Percentiles rank a stretch among this genome's conserved stretches.
These are phyloP conservation scores for Furcasterigmium furcatum DNA, from an alignment of 2,329 filamentous ascomycete species.

Conservation along the genomic window DNA sequence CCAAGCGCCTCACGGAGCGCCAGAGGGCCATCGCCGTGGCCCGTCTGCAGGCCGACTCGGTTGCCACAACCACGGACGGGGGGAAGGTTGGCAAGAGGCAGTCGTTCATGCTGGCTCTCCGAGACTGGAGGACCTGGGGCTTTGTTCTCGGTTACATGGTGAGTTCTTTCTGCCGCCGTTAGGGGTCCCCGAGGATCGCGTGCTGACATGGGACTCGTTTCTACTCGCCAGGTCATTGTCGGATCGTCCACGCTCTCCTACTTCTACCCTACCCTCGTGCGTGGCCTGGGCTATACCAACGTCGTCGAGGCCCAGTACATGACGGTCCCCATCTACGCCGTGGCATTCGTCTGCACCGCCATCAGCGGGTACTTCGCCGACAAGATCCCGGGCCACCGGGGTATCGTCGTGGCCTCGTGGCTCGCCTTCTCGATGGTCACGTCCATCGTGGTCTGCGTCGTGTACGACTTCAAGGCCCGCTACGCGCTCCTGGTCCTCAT, in stretches of 20 bases:
- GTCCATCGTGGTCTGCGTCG: constrained; percentile 38
- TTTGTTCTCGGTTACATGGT: constrained; percentile 38
- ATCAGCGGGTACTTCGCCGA: constrained; percentile 45
- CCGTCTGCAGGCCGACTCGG: constrained; percentile 58
- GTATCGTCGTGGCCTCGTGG: constrained; percentile 44
- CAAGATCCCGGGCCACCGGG: constrained; percentile 36
- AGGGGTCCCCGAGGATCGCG: no score
- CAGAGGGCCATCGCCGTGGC: constrained; percentile 61
- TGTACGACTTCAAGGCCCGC: constrained; percentile 47
- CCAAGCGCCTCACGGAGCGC: constrained; percentile 57
- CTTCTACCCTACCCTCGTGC: constrained; percentile 28
- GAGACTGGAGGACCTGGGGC: constrained; percentile 35
- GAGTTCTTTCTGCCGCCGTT: constrained; percentile 2
- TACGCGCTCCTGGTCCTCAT: constrained; percentile 52
- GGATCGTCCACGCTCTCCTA: constrained; percentile 25
- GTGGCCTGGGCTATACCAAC: constrained; percentile 22
- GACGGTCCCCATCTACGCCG: constrained; percentile 48
- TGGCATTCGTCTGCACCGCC: constrained; percentile 46
- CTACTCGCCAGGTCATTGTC: constrained; percentile 20
- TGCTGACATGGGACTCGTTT: neutral
- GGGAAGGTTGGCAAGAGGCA: constrained; percentile 30
- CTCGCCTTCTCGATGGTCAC: constrained; percentile 35
- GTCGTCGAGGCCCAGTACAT: constrained; percentile 28
- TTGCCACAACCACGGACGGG: constrained; percentile 60
- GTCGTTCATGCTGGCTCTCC: constrained; percentile 20